phyloP scores from a whole-genome alignment of 257 asterid genomes.

The Solanum pinnatisectum region DNA sequence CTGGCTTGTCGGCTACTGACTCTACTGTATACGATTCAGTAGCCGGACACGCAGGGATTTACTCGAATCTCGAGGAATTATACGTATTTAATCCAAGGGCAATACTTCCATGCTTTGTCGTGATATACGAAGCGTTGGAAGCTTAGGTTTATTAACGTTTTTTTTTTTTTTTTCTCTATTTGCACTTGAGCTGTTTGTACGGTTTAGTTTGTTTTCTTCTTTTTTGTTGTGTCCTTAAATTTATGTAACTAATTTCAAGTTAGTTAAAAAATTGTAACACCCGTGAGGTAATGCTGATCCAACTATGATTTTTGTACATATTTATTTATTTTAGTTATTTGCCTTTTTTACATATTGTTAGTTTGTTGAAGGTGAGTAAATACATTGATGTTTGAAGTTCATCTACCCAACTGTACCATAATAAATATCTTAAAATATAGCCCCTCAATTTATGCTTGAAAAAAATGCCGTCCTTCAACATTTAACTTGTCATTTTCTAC shows the following conservation, averaged over 20 bases:
- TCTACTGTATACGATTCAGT: slow-evolving; percentile 19
- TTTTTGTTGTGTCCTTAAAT: background rate
- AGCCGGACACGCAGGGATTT: slow-evolving; percentile 22
- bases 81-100: slow-evolving; percentile 47
- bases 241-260: slow-evolving; percentile 1
- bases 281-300: background rate
- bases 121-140: slow-evolving; percentile 34
- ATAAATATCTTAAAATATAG: background rate
- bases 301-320: background rate
- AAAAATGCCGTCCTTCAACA: background rate
- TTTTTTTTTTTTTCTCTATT: background rate
- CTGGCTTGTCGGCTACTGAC: background rate
- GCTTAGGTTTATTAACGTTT: background rate
- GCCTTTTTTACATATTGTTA: background rate
- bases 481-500: background rate
- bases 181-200: slow-evolving; percentile 1
- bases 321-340: background rate
- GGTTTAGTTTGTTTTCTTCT: background rate
- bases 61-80: slow-evolving; percentile 42
- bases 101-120: slow-evolving; percentile 48
- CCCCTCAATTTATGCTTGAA: background rate
- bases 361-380: background rate
- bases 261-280: background rate
- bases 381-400: background rate
- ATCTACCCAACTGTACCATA: background rate